Evolutionary conservation across 1,139 yeast genomes (phyloP).

Genomic region (Sugiyamaella castrensis): DNA sequence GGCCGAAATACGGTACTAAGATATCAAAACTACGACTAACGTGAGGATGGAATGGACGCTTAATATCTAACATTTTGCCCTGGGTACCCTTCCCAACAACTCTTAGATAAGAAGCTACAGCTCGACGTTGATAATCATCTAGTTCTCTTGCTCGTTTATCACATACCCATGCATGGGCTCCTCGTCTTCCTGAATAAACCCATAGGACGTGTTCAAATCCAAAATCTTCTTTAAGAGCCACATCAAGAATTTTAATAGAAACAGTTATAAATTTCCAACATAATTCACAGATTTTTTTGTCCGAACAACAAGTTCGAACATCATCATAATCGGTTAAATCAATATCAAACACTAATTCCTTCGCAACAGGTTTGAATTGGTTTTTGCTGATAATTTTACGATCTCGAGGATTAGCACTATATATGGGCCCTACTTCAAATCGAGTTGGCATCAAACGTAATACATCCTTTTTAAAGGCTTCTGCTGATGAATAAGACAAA

Average conservation of each 20-base stretch:
- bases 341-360: slow-evolving; percentile 92
- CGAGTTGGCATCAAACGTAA: slow-evolving; percentile 77
- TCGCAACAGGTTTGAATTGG: slow-evolving; percentile 74
- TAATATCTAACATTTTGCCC: slow-evolving; percentile 49
- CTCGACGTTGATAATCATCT: slow-evolving; percentile 69
- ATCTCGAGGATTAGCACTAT: slow-evolving; percentile 80
- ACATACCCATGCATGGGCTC: slow-evolving; percentile 98
- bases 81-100: slow-evolving; percentile 57
- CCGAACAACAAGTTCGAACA: slow-evolving; percentile 88
- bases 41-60: slow-evolving; percentile 89
- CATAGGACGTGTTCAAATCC: slow-evolving; percentile 84
- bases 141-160: slow-evolving; percentile 74
- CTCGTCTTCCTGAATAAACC: slow-evolving; percentile 99
- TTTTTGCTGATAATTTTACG: slow-evolving; percentile 71
- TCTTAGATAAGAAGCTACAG: slow-evolving; percentile 81
- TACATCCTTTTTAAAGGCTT: slow-evolving; percentile 75
- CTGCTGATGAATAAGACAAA: slow-evolving; percentile 63
- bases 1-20: slow-evolving; percentile 60
- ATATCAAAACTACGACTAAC: slow-evolving; percentile 61
- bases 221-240: slow-evolving; percentile 77
- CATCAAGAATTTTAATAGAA: slow-evolving; percentile 73
- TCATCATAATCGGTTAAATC: slow-evolving; percentile 97
- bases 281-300: slow-evolving; percentile 76
- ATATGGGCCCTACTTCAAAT: slow-evolving; percentile 94
- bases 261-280: slow-evolving; percentile 96